Base-by-base conservation (phyloP, 371 early-diverging fungal species). In the Mortierella sp. region DNA sequence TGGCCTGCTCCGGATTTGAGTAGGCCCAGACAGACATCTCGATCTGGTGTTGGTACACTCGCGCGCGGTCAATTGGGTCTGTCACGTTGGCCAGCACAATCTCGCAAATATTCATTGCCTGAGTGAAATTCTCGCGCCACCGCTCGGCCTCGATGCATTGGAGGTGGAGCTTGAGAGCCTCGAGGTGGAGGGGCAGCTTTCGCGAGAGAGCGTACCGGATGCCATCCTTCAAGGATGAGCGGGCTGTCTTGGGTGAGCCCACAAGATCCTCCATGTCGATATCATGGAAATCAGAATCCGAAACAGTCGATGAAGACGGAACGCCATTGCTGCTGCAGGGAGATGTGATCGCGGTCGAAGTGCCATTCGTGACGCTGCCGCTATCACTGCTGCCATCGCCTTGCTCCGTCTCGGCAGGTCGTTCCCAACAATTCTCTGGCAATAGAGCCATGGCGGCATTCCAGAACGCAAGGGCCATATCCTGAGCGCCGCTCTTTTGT, bases 11-110 rank as follows among this genome's bases (percentile, higher is more conserved):
- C 1, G 81, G 71, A 14, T 37, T n/a, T 4, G 72, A 74, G 46
- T 82, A 86, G 0, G 82, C 82, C 86, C 86, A 86, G 3, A 86
- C 82, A n/a, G 69, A 79, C 77, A 86, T 86, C 69, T 86, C 82
- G 19, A 86, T 86, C 75, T 86, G 82, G 9, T 86, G 86, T 50
- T 82, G 75, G 46, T 79, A 82, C 4, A 81, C 81, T 10, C 79
- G 74, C 0, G 86, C 86, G 0, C 86, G 77, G 57, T 86, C 86
- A 5, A 86, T 79, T 5, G 82, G 82, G 44, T 86, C 82, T 21
- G 48, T 48, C 16, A 79, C 72, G 13, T 79, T 86, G 14, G 82
- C 67, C 9, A 86, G 67, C 6, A 82, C 73, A 37, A 70, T 72
- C 6, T 82, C 75, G 28, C 86, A 86, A 5, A 86, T 74, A 21